Base-by-base conservation (phyloP, 2,329 filamentous ascomycete species). In the Beauveria asiatica region DNA sequence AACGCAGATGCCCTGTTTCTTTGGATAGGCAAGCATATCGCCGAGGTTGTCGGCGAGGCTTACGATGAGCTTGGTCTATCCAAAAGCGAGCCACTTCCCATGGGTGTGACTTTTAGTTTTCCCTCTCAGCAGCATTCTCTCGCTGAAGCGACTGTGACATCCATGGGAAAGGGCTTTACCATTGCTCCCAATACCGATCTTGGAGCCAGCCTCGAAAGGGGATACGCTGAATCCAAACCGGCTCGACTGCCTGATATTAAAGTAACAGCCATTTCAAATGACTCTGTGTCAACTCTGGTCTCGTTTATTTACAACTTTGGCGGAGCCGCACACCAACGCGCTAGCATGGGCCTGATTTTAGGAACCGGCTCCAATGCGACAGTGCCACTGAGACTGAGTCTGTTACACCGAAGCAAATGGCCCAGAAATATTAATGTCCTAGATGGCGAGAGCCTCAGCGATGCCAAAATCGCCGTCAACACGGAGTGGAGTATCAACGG, bases 401-500 rank as follows among this genome's bases (percentile, higher is more conserved):
- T 78, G 60, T 76, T 94, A 19, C 83, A 88, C 63, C 75, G 80
- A 9, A 80, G 78, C 60, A 93, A 93, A 70, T 73, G 77, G 66
- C 84, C 75, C 55, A 73, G 67, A 63, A 77, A 73, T 46, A 73
- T 84, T 50, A 76, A 76, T 62, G 72, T 79, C 7, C 73, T 83
- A 41, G 77, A 78, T 17, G 78, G 74, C 9, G 74, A 77, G 63
- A 65, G 64, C 23, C 64, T 77, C 1, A 74, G 77, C 13, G 78
- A 87, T 7, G 75, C 82, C n/a, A 86, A 83, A 65, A 86, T 92
- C 16, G 83, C 90, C 5, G 84, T 93, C 64, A 93, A 93, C 69
- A 93, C 90, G 0, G 90, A 94, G 73, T 92, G 88, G 87, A 89
- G 87, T 56, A 91, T 94, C 66, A 86, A 86, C 27, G 89, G 89